Evolutionary conservation across 2,329 filamentous ascomycete species (phyloP).

Genomic region (Bipolaris oryzae): DNA sequence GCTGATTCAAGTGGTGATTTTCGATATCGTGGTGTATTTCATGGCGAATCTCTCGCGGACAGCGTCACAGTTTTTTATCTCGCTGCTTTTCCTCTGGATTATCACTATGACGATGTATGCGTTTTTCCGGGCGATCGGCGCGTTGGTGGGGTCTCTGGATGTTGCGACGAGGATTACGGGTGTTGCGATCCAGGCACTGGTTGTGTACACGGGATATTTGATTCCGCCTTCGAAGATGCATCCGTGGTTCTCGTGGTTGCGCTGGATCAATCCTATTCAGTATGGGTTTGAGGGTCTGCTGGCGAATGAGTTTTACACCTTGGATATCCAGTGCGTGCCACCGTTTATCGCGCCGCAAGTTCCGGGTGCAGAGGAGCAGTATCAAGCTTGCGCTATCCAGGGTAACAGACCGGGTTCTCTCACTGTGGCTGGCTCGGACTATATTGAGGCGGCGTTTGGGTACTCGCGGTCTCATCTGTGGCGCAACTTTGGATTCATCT

Average conservation of each 20-base stretch:
- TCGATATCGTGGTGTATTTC: conserved; percentile 67
- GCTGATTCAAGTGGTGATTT: conserved; percentile 63
- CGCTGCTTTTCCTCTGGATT: conserved; percentile 66
- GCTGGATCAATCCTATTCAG: conserved; percentile 63
- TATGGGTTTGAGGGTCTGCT: conserved; percentile 73
- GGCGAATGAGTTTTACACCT: conserved; percentile 71
- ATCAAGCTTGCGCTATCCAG: conserved; percentile 65
- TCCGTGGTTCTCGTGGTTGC: conserved; percentile 50
- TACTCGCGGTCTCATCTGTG: conserved; percentile 66
- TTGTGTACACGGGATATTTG: conserved; percentile 50
- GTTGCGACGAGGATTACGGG: conserved; percentile 50
- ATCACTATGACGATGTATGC: conserved; percentile 53
- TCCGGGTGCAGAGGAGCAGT: conserved; percentile 53
- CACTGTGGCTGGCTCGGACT: conserved; percentile 61
- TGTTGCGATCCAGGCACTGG: conserved; percentile 48
- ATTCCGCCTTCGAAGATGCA: conserved; percentile 51
- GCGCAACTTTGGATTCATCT: conserved; percentile 63
- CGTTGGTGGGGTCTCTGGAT: conserved; percentile 45
- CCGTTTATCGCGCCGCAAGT: conserved; percentile 63
- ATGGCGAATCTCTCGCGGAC: conserved; percentile 63
- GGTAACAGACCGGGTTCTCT: conserved; percentile 61
- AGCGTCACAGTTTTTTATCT: conserved; percentile 67
- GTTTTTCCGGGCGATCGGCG: conserved; percentile 49
- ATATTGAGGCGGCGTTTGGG: conserved; percentile 61
- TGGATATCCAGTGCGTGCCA: conserved; percentile 61